phyloP scores from a whole-genome alignment of 2,329 filamentous ascomycete genomes.

The Calonectria multiphialidica region DNA sequence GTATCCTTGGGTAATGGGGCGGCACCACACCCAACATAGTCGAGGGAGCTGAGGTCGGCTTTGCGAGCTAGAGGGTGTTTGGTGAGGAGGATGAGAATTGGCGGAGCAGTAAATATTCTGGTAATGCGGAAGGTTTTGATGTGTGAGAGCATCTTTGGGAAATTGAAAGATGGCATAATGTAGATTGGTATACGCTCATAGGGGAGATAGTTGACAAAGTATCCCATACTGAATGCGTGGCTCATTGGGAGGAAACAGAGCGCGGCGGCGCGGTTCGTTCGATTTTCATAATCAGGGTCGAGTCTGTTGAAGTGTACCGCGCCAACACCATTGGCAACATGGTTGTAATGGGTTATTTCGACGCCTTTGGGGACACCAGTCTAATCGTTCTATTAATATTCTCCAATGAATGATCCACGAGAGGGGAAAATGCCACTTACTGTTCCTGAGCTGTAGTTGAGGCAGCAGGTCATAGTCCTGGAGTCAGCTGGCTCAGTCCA shows the following conservation, averaged over 20 bases:
- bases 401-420: too few relatives aligned
- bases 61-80: constrained; percentile 76
- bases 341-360: constrained; percentile 82
- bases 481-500: constrained; percentile 72
- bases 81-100: constrained; percentile 78
- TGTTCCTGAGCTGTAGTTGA: constrained; percentile 86
- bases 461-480: constrained; percentile 68
- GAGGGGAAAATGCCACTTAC: constrained; percentile 29
- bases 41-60: constrained; percentile 77
- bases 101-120: constrained; percentile 76
- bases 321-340: constrained; percentile 77
- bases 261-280: constrained; percentile 52
- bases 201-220: constrained; percentile 72
- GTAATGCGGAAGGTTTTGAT: constrained; percentile 78
- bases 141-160: constrained; percentile 76
- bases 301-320: constrained; percentile 60
- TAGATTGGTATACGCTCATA: constrained; percentile 75
- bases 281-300: constrained; percentile 61
- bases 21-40: constrained; percentile 72
- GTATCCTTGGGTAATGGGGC: constrained; percentile 75
- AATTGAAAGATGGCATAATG: constrained; percentile 84
- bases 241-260: constrained; percentile 84
- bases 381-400: constrained; percentile 27
- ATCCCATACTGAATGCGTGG: constrained; percentile 79
- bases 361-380: constrained; percentile 90